Evolutionary conservation across 805 yeast genomes (phyloP), one percentile per base, ranked within the genome.

Genomic region (Ogataea saltuana): DNA sequence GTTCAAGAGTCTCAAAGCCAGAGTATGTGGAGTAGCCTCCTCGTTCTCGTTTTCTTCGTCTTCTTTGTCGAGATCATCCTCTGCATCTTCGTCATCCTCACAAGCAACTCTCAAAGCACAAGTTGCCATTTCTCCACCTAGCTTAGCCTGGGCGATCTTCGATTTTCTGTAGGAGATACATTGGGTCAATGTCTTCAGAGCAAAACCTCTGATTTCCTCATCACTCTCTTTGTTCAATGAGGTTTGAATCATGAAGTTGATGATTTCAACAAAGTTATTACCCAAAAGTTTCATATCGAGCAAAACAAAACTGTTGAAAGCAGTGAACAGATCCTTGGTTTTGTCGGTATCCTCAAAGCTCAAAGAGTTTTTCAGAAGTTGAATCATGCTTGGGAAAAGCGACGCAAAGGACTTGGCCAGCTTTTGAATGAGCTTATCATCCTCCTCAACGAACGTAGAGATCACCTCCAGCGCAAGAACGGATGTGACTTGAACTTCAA

Each of bases 11-110:
- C 96, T 80, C 56, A 89, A 74, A 12, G 95, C 96, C 52, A 88
- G 75, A 39, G 84, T 65, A 33, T 81, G 67, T 44, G 96, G 95
- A 42, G 82, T 76, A 58, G 81, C 85, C 67, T 91, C 98, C 69
- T 89, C 97, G 60, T 88, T 89, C 65, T 89, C 97, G 54, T 87
- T 91, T 56, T 89, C 95, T 61, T 87, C 96, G 50, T 85, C 90
- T 58, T 85, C 91, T 47, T 78, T 82, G 50, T 80, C 80, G 51
- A 85, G 74, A 61, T 85, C 91, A 26, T 77, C 83, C 41, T 80
- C 86, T 33, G 80, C 84, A 53, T 85, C 93, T 42, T 83, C 80
- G 56, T 85, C 95, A 56, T 77, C 81, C 67, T 88, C 96, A 50
- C 89, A 75, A 18, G 93, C 84, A 50, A 91, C 81, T 54, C 78